Conservation (phyloP, 202 grass and related monocot genomes). For the Eragrostis tef region DNA sequence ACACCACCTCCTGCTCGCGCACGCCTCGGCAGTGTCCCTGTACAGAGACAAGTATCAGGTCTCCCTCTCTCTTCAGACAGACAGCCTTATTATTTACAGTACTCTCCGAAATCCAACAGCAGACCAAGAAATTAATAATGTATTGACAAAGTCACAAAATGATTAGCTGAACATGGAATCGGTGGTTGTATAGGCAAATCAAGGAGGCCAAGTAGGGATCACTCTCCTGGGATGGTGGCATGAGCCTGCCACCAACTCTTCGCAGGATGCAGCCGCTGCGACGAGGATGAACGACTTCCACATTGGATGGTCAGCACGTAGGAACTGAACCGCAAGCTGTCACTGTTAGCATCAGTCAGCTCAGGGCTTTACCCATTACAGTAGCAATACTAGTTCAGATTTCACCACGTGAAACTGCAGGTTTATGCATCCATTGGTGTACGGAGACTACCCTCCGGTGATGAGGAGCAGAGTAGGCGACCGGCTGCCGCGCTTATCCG, state of each 20-base stretch:
- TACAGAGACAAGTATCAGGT: slow-evolving; percentile 65
- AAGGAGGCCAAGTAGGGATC: slow-evolving; percentile 73
- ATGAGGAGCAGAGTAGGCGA: slow-evolving; percentile 56
- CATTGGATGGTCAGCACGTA: slow-evolving; percentile 61
- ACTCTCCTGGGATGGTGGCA: slow-evolving; percentile 67
- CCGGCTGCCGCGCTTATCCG: slow-evolving; percentile 52
- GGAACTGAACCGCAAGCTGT: background rate
- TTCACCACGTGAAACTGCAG: slow-evolving; percentile 23
- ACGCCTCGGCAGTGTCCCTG: slow-evolving; percentile 61
- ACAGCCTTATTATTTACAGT: background rate
- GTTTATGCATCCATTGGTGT: slow-evolving; percentile 67
- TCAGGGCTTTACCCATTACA: too few species aligned
- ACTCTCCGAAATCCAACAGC: background rate
- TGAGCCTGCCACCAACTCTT: slow-evolving; percentile 47
- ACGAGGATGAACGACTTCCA: slow-evolving; percentile 76
- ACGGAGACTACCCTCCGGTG: slow-evolving; percentile 64
- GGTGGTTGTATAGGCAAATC: slow-evolving; percentile 41
- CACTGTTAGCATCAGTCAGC: background rate
- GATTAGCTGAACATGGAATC: too few species aligned
- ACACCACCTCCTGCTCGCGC: slow-evolving; percentile 69
- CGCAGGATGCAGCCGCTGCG: slow-evolving; percentile 60
- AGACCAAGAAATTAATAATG: background rate
- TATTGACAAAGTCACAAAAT: too few species aligned
- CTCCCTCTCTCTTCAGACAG: background rate
- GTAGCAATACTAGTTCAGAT: background rate